Evolutionary conservation across 352 stramenopile genomes (phyloP).

Genomic region (Plasmopara halstedii): DNA sequence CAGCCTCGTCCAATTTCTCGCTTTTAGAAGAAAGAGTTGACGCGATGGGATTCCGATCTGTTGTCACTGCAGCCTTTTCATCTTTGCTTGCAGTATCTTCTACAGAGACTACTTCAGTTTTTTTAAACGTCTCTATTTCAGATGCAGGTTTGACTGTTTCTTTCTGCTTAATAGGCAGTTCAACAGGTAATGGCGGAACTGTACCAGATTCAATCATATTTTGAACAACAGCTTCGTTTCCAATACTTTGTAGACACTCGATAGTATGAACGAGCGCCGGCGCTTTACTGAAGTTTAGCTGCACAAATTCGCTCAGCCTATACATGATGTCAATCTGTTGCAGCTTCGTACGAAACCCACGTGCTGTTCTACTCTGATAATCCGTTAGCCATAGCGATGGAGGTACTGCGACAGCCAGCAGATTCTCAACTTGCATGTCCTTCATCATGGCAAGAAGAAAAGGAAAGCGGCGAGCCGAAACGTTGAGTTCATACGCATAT

Average conservation of each 20-base stretch:
- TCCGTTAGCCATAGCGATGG: slow-evolving; percentile 26
- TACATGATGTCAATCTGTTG: slow-evolving; percentile 72
- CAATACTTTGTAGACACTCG: slow-evolving; percentile 34
- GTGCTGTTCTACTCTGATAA: slow-evolving; percentile 27
- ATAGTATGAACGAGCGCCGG: slow-evolving; percentile 29
- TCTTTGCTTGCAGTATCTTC: slow-evolving; percentile 1
- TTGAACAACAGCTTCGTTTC: slow-evolving; percentile 21
- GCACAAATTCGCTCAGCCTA: slow-evolving; percentile 33
- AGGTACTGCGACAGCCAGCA: slow-evolving; percentile 19
- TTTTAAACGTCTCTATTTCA: not conserved
- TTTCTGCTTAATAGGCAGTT: not conserved
- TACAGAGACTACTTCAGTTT: not conserved
- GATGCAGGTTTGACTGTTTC: not conserved
- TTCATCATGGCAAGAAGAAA: slow-evolving; percentile 39
- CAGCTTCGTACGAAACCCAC: slow-evolving; percentile 35
- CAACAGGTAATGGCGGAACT: slow-evolving; percentile 14
- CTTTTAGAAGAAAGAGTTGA: not conserved
- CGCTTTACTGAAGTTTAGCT: slow-evolving; percentile 23
- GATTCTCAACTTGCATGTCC: slow-evolving; percentile 32
- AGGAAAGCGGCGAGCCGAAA: slow-evolving; percentile 28
- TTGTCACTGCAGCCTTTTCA: not conserved
- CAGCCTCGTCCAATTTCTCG: slow-evolving; percentile 1
- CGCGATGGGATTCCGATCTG: not conserved
- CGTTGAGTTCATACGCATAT: slow-evolving; percentile 27
- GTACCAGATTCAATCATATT: slow-evolving; percentile 28